Base-by-base conservation (phyloP, 495 filamentous ascomycete species). In the Hypoxylon cercidicola region DNA sequence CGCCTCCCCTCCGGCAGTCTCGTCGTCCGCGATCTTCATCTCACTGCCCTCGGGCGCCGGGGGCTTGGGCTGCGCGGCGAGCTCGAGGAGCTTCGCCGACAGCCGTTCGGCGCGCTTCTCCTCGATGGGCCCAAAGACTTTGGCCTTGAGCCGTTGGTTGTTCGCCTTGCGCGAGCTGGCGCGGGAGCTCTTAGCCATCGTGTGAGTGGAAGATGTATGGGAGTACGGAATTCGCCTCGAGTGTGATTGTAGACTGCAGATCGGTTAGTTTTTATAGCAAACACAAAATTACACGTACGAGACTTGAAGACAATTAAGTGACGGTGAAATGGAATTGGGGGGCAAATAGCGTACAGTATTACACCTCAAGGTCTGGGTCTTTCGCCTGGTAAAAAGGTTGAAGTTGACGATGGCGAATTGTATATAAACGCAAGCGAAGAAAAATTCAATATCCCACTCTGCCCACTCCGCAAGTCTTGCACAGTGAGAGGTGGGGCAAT, bases 101-200 rank as follows among this genome's bases (percentile, higher is more conserved):
- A 97, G 84, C 66, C 93, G 86, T 74, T 90, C 87, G 41, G 85
- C 88, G 51, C 93, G 84, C 35, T 89, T 93, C 68, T 82, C 74
- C 69, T 92, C 91, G 41, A 87, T 84, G 9, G 93, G 93, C 0
- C 87, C 89, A 73, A 96, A 96, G 59, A 97, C 86, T 51, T 82
- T 88, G 54, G 83, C 79, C 75, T 93, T 92, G 44, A 97, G 81
- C 54, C 81, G 87, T 55, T 85, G 82, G 71, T 89, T 89, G 78
- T 97, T 94, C 65, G 84, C 79, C 81, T 97, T 96, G 64, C 82
- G 84, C 48, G 82, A 78, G 66, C 89, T 92, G 39, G 93, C 82
- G 68, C 93, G 83, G 45, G 88, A 77, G 71, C 90, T 88, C 69
- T 95, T 96, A 2, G 93, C 93, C 93, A 97, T 97, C 60, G 60